These are phyloP conservation scores for Cystobasidiopsis lactophilus DNA, from an alignment of 768 basidiomycete species.

Conservation along the genomic window DNA sequence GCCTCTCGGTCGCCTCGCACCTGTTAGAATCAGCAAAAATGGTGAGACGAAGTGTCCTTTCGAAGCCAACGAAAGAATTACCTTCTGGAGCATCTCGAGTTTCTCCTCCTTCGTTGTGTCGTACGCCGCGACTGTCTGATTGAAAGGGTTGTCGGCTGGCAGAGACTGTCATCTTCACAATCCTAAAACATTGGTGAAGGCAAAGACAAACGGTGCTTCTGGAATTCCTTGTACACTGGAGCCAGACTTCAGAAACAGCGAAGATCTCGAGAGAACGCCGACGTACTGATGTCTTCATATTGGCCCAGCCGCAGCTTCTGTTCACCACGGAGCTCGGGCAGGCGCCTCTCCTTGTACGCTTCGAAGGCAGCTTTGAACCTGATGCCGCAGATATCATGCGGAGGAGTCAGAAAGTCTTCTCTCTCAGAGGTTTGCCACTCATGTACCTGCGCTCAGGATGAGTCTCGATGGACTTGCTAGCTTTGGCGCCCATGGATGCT, in stretches of 20 bases:
- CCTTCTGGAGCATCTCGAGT: too few species aligned
- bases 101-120: conserved; percentile 28
- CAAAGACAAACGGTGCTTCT: conserved; percentile 24
- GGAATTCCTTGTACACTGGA: conserved; percentile 26
- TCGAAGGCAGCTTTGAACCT: conserved; percentile 32
- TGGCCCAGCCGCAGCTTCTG: conserved; percentile 29
- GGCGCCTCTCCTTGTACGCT: conserved; percentile 9
- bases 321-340: conserved; percentile 21
- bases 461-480: conserved; percentile 7
- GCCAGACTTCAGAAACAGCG: neutral
- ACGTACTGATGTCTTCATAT: conserved; percentile 19
- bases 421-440: too few species aligned
- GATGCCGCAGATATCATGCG: conserved; percentile 12
- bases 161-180: neutral
- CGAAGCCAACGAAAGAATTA: too few species aligned
- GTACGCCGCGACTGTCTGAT: conserved; percentile 24
- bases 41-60: too few species aligned
- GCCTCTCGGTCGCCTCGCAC: too few species aligned
- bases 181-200: conserved; percentile 6
- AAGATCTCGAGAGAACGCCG: conserved; percentile 3
- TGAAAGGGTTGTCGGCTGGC: conserved; percentile 23
- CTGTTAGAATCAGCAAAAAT: too few species aligned
- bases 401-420: neutral
- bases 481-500: conserved; percentile 23
- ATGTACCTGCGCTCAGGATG: neutral